Evolutionary conservation across 2,329 filamentous ascomycete species (phyloP).

Genomic region (Kalmusia sp.): DNA sequence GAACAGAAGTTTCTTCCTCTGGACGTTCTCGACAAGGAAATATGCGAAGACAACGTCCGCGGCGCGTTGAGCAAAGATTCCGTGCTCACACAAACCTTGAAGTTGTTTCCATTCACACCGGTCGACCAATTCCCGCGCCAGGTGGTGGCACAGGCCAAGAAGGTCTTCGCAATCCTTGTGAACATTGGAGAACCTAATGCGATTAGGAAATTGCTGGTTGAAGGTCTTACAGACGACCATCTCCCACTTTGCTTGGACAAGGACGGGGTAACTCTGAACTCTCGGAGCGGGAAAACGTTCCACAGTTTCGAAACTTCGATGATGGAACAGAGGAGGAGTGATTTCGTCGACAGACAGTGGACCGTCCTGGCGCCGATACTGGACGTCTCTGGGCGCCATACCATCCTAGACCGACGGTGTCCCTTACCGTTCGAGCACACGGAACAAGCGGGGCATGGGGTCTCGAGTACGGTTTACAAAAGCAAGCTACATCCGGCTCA

Average conservation of each 20-base stretch:
- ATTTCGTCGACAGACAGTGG: slow-evolving; percentile 17
- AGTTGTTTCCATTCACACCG: neutral
- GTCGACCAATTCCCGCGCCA: neutral
- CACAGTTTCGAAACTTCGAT: neutral
- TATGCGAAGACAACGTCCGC: slow-evolving; percentile 2
- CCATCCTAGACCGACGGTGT: neutral
- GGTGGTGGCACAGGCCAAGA: slow-evolving; percentile 6
- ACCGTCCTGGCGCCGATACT: slow-evolving; percentile 12
- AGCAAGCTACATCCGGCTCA: slow-evolving; percentile 6
- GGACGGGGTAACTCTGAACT: neutral
- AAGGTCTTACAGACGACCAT: slow-evolving; percentile 8
- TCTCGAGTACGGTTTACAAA: neutral
- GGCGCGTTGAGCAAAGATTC: neutral
- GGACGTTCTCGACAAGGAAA: neutral
- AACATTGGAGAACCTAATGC: slow-evolving; percentile 1
- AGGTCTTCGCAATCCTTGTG: slow-evolving; percentile 14
- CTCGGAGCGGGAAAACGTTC: neutral
- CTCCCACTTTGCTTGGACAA: slow-evolving; percentile 1
- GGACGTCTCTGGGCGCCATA: slow-evolving; percentile 4
- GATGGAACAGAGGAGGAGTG: neutral
- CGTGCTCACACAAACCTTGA: neutral
- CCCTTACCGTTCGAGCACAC: slow-evolving; percentile 9
- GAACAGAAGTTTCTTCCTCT: slow-evolving; percentile 1
- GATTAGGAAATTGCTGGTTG: slow-evolving; percentile 4
- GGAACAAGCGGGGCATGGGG: neutral